A percentile compares a stretch with the other conserved stretches of the same genome.
phyloP scores from a whole-genome alignment of 768 basidiomycete genomes.

The Leccinum disarticulatum region DNA sequence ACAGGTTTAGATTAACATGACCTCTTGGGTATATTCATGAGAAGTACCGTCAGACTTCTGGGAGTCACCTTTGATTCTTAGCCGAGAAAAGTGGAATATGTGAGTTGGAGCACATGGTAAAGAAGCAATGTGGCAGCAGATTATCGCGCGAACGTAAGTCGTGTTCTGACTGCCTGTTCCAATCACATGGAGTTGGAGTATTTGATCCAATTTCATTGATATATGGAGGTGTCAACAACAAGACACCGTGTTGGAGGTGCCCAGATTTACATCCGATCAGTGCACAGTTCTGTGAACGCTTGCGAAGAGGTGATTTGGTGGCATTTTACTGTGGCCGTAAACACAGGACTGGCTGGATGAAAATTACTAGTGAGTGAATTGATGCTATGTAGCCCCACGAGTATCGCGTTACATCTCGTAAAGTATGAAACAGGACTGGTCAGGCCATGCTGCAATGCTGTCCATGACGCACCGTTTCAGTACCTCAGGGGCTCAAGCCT shows the following conservation, averaged over 20 bases:
- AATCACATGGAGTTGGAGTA: not conserved
- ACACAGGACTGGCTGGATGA: not conserved
- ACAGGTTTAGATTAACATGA: not conserved
- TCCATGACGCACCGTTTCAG: not conserved
- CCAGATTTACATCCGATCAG: not conserved
- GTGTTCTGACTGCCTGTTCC: not conserved
- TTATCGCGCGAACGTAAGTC: not conserved
- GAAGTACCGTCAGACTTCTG: not conserved
- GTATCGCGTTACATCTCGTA: conserved; percentile 5
- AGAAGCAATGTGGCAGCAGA: not conserved
- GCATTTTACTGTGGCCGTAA: not conserved
- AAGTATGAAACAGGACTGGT: not conserved
- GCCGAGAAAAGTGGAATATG: not conserved
- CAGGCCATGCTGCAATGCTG: not conserved
- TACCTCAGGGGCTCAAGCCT: not conserved
- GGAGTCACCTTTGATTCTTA: not conserved
- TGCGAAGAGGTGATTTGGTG: not conserved
- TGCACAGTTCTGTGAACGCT: not conserved
- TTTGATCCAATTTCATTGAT: not conserved
- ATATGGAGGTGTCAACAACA: not conserved
- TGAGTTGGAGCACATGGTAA: not conserved
- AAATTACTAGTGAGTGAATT: not conserved
- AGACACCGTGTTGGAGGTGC: not conserved
- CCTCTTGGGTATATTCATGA: too few relatives aligned
- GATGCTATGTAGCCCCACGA: not conserved